Evolutionary conservation across 768 basidiomycete species (phyloP).

Genomic region (Termitomyces eurrhizus): DNA sequence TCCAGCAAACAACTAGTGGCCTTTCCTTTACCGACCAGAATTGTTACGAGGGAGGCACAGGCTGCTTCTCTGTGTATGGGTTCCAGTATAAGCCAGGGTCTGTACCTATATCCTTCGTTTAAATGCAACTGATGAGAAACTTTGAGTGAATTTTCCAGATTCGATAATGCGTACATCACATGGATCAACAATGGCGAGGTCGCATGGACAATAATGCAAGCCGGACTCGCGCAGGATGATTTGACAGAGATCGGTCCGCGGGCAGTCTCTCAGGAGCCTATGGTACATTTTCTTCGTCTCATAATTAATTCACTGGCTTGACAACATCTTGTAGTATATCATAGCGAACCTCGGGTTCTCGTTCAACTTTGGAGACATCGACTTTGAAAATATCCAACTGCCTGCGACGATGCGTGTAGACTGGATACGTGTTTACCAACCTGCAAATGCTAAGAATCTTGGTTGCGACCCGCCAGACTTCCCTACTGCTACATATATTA

Average conservation of each 20-base stretch:
- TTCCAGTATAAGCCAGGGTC: slow-evolving; percentile 51
- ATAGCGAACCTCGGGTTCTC: slow-evolving; percentile 72
- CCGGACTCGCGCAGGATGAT: slow-evolving; percentile 47
- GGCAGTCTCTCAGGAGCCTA: slow-evolving; percentile 67
- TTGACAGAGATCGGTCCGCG: slow-evolving; percentile 50
- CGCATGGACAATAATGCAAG: slow-evolving; percentile 49
- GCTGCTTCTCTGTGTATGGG: slow-evolving; percentile 34
- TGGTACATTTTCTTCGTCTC: slow-evolving; percentile 38
- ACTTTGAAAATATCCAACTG: slow-evolving; percentile 50
- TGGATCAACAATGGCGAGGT: slow-evolving; percentile 54
- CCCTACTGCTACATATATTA: slow-evolving; percentile 77
- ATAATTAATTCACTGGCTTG: slow-evolving; percentile 12
- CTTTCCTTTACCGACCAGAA: slow-evolving; percentile 55
- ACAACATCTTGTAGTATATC: slow-evolving; percentile 44
- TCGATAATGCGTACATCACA: slow-evolving; percentile 50
- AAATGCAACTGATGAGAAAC: background rate
- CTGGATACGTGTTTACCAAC: slow-evolving; percentile 77
- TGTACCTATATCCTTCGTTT: slow-evolving; percentile 24
- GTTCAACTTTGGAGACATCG: slow-evolving; percentile 60
- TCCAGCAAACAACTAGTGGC: slow-evolving; percentile 73
- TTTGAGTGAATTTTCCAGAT: slow-evolving; percentile 20
- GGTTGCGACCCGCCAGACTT: slow-evolving; percentile 69
- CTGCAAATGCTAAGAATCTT: slow-evolving; percentile 42
- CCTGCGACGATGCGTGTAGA: slow-evolving; percentile 69
- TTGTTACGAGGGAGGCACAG: slow-evolving; percentile 51